Base-by-base conservation (phyloP, 2,329 filamentous ascomycete genomes). In the Phaeosphaeriaceae sp. region DNA sequence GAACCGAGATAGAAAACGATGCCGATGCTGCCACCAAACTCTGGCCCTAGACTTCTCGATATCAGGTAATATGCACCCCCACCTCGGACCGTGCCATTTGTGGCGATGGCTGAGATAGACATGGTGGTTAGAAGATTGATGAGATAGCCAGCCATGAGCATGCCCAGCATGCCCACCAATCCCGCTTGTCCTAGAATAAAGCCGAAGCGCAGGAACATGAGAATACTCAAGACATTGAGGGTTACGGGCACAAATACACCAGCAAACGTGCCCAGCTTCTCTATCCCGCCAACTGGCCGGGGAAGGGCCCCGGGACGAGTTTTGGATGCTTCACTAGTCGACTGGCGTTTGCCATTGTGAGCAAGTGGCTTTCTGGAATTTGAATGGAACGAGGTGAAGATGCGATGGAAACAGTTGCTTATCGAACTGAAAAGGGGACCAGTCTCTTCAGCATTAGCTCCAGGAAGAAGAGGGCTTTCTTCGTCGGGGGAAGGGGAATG, bases 1-100 rank as follows among this genome's bases (percentile, higher is more conserved):
- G 90, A 89, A n/a, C 91, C 90, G n/a, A 95, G 79, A 69, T 94
- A 96, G 73, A 95, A 95, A 11, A 96, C 84, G 18, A 95, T 81
- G 2, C 91, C 91, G 56, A 96, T 95, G 1, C 89, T 91, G 13
- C 91, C 91, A 20, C 91, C 91, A 68, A 96, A 96, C 65, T 96
- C 91, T 6, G 91, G 90, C 0, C 91, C 91, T 3, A 96, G 77
- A 36, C 89, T 92, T 53, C 91, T 83, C 6, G 90, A 95, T 48
- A 96, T 95, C 48, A 96, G 78, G 64, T 93, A 96, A 69, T 96
- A 96, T 30, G 91, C 90, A 42, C 91, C 91, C 12, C 91, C 91
- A 12, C 90, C 91, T 61, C 90, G 87, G 47, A 96, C 91, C 38
- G 92, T 92, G 20, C 91, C 91, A 70, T 96, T 96, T 2, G 90